Evolutionary conservation across 2,329 filamentous ascomycete genomes (phyloP), one percentile per base, ranked within the genome.

Genomic region (Penicillium sp.): DNA sequence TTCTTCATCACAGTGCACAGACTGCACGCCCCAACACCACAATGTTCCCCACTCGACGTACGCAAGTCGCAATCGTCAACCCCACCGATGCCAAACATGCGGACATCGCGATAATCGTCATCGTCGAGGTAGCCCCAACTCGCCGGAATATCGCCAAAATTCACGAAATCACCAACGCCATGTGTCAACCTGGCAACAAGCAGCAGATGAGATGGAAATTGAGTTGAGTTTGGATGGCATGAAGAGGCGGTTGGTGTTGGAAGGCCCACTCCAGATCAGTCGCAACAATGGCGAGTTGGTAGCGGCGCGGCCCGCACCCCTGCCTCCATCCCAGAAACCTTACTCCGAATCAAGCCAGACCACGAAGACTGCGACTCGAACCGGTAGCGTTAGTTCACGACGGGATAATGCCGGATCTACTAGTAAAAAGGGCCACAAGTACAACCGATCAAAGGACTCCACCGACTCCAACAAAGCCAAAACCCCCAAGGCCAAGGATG

Each of bases 221-320:
- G 10, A 23, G 16, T 50, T 39, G 3, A 27, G 33, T 19, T 9
- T 26, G 19, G 48, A 39, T 39, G 50, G 42, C 1, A 45, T 21
- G 42, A 53, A 52, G 14, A 61, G 63, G 16, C 39, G 62, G 11
- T 53, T 65, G 4, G 46, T 69, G n/a, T 55, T 70, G 13, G 65
- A 69, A 14, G 56, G 60, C 13, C 70, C 72, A 27, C 55, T 73
- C 29, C 72, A 74, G 44, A 71, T 72, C 43, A 72, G 71, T 56
- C 66, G 72, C 49, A 68, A 70, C 25, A 67, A 69, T 46, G 72
- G 71, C 50, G 69, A 72, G 44, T 65, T 73, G 62, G 65, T 72
- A 25, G 64, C 72, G 8, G 69, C 67, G 7, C 67, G 72, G n/a
- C 62, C 66, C 26, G 67, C 72, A 19, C 72, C 72, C 21, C 58